Conservation (phyloP, 164 flowering plant species). For the Umbellularia californica region DNA sequence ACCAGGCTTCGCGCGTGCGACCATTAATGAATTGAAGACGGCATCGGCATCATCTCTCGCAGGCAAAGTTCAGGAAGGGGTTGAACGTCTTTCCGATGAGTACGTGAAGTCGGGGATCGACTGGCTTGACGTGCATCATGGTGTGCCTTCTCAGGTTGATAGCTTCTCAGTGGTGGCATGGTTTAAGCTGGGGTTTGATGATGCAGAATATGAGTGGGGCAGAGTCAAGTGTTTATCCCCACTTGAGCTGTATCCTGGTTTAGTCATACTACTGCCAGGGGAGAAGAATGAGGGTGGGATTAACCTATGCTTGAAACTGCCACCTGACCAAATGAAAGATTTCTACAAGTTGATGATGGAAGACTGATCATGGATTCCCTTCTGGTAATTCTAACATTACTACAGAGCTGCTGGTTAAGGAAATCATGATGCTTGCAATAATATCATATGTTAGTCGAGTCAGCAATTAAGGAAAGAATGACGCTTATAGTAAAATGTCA, state of each 20-base stretch:
- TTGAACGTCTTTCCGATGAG: constrained; percentile 18
- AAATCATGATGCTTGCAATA: no score
- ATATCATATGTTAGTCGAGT: no score
- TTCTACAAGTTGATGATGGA: neutral
- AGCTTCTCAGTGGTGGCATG: constrained; percentile 35
- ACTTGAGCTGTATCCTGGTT: constrained; percentile 16
- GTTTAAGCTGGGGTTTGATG: constrained; percentile 26
- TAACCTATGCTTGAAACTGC: neutral
- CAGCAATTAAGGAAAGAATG: no score
- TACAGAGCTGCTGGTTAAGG: no score
- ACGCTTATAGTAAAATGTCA: no score
- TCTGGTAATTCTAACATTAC: no score
- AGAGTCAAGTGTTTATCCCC: constrained; percentile 13
- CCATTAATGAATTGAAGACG: constrained; percentile 16
- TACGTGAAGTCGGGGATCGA: constrained; percentile 29
- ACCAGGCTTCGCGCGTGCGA: constrained; percentile 29
- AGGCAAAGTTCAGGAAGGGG: constrained; percentile 26
- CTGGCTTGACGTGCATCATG: constrained; percentile 24
- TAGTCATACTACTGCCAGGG: constrained; percentile 24
- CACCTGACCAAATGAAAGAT: constrained; percentile 9
- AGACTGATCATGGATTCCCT: neutral
- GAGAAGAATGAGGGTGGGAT: constrained; percentile 20
- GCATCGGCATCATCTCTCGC: constrained; percentile 8
- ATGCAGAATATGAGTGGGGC: constrained; percentile 26
- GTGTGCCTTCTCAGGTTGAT: constrained; percentile 21